Base-by-base conservation (phyloP, 1,284 basidiomycete genomes). In the Cryptococcus sp. region DNA sequence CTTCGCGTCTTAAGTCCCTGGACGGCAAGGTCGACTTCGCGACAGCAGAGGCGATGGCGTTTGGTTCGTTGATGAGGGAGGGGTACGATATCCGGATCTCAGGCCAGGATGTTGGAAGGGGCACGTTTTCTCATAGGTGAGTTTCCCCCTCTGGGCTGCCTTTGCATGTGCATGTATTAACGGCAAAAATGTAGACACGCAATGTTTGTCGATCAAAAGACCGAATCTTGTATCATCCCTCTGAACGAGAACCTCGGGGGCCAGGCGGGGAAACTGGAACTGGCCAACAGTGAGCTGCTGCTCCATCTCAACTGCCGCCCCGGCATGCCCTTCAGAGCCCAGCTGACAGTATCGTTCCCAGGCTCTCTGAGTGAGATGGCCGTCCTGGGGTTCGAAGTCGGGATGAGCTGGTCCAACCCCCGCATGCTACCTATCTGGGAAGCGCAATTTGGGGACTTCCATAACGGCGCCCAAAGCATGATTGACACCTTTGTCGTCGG, bases 401-500 rank as follows among this genome's bases (percentile, higher is more conserved):
- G 91, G 1, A 81, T 88, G 56, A 90, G 88, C 65, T 92, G 89
- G 88, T 89, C 91, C 71, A 80, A 83, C 40, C 89, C 90, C 0
- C 82, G 84, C 57, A 71, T 92, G 35, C 77, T 94, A 49, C 84
- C 89, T 0, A 89, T 94, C 44, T 93, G 91, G 91, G 91, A 95
- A 73, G 90, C 89, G 2, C 91, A 93, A 62, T 76, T 77, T 67
- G 90, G 90, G n/a, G 91, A 93, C 72, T 94, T 94, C 77, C 87
- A 88, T 78, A 93, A 94, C 68, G 89, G 89, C 4, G 88, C 89
- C 11, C 89, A 89, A 81, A 83, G 91, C 60, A 87, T 91, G 57
- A 88, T 94, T 60, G 91, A 94, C 69, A 91, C 88, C 0, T 94
- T 90, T 73, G 81, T 94, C 33, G 82, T 87, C 1, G 91, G 88